These are phyloP conservation scores for Alternaria arborescens DNA, from an alignment of 2,329 filamentous ascomycete species.

Conservation along the genomic window DNA sequence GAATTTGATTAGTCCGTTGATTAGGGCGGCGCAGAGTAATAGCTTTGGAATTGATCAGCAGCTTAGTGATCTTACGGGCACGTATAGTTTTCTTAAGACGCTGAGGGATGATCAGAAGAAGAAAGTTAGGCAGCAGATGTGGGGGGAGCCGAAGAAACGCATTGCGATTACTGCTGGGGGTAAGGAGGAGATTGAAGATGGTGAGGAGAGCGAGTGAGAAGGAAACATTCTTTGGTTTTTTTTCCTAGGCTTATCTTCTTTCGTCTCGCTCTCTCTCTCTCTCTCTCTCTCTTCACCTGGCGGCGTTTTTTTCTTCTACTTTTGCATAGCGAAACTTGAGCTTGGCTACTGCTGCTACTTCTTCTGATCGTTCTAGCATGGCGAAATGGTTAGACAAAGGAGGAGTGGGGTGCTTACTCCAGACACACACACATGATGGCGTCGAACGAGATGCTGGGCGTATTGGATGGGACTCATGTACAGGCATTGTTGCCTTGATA, in stretches of 20 bases:
- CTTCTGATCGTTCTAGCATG: constrained; percentile 9
- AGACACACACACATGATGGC: background rate
- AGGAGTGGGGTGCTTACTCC: constrained; percentile 1
- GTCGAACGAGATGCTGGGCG: too few species aligned
- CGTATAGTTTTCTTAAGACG: constrained; percentile 77
- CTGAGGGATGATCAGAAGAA: constrained; percentile 82
- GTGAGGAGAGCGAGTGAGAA: constrained; percentile 4
- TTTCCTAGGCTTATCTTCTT: too few species aligned
- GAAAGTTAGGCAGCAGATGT: constrained; percentile 82
- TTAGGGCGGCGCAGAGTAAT: constrained; percentile 72
- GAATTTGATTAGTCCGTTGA: constrained; percentile 84
- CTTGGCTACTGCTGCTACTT: background rate
- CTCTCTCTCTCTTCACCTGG: background rate
- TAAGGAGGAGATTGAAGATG: constrained; percentile 28
- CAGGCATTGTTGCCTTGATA: too few species aligned
- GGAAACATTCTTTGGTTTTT: background rate
- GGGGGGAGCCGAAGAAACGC: constrained; percentile 41
- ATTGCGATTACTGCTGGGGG: constrained; percentile 37
- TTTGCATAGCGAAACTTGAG: background rate
- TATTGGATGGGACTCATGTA: too few species aligned
- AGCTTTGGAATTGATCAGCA: constrained; percentile 84
- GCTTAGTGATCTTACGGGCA: constrained; percentile 81
- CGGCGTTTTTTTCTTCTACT: background rate
- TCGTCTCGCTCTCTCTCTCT: background rate
- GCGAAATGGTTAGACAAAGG: constrained; percentile 16